Evolutionary conservation across 2,329 filamentous ascomycete species (phyloP).

Genomic region (Paramyrothecium roridum): DNA sequence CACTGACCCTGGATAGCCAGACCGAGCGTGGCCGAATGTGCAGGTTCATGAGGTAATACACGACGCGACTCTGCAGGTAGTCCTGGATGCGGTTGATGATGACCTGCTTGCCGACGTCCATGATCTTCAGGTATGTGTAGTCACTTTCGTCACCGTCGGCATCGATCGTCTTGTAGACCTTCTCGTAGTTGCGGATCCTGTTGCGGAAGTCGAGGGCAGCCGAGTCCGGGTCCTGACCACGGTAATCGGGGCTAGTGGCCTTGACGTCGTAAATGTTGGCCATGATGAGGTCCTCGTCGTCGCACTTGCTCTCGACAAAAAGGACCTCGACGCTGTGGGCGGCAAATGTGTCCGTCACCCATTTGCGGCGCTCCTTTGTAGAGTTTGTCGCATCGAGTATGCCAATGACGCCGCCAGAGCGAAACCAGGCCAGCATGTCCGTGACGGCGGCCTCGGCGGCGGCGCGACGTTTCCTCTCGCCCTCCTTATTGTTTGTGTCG

Average conservation of each 20-base stretch:
- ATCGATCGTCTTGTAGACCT: constrained; percentile 91
- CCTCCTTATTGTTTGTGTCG: constrained; percentile 83
- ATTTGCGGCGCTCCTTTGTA: constrained; percentile 82
- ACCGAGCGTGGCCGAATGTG: constrained; percentile 96
- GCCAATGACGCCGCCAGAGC: constrained; percentile 75
- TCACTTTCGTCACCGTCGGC: constrained; percentile 75
- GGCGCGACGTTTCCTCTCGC: constrained; percentile 81
- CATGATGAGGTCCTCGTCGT: constrained; percentile 95
- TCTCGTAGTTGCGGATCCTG: constrained; percentile 95
- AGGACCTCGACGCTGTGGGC: constrained; percentile 81
- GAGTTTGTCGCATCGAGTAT: constrained; percentile 97
- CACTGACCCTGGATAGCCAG: constrained; percentile 84
- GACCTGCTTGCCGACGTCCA: constrained; percentile 92
- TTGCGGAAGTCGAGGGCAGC: constrained; percentile 91
- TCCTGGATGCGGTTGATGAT: constrained; percentile 98
- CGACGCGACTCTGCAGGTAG: constrained; percentile 91
- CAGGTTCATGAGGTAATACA: constrained; percentile 98
- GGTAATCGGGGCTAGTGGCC: constrained; percentile 92
- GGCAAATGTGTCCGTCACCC: constrained; percentile 81
- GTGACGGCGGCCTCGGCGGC: constrained; percentile 88
- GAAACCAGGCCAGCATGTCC: constrained; percentile 95
- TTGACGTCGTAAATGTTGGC: constrained; percentile 97
- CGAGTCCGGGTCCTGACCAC: constrained; percentile 87
- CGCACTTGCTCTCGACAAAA: constrained; percentile 96
- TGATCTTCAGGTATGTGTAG: constrained; percentile 94